Evolutionary conservation across 495 filamentous ascomycete species (phyloP), one percentile per base, ranked within the genome.

Genomic region (Oleoguttula mirabilis): DNA sequence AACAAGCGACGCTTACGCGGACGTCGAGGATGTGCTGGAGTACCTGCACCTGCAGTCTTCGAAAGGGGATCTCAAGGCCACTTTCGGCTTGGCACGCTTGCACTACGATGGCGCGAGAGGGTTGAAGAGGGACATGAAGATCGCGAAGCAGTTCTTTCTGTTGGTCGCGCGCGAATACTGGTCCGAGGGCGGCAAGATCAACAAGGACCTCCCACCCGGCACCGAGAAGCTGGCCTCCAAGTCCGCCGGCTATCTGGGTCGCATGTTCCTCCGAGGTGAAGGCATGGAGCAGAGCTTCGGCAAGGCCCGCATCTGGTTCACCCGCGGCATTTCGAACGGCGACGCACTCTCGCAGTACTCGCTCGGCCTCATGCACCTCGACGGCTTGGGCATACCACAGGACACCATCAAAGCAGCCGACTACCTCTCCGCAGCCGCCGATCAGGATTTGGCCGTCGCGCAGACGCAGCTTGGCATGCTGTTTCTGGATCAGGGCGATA

Each of bases 211-310:
- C 41, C 67, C 75, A 27, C 61, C 64, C 6, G 64, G 67, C 2
- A 61, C 90, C 16, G 88, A 94, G 44, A 93, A 85, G 56, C 66
- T 81, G 21, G 88, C 92, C 0, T 75, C 82, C 6, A 94, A 87
- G 63, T 80, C 87, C 1, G 88, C 90, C 14, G 90, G 88, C 6
- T 88, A 84, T 59, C 73, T 99, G 36, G 90, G 90, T 0, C 67
- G 84, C 32, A 99, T 96, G 84, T 88, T 84, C 57, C 61, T 96
- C 36, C 81, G 90, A 10, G 90, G 88, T 11, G 90, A 96, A 57
- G 88, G 88, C 4, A 79, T 87, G 35, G 69, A 78, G 36, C 86
- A 94, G 55, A 81, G 75, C 61, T 86, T 74, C 46, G 68, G 71
- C 21, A 77, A 75, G 36, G 90, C 90, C 2, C 60, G 72, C 44